phyloP scores from a whole-genome alignment of 129 eudicot genomes.

The Lactuca sativa region DNA sequence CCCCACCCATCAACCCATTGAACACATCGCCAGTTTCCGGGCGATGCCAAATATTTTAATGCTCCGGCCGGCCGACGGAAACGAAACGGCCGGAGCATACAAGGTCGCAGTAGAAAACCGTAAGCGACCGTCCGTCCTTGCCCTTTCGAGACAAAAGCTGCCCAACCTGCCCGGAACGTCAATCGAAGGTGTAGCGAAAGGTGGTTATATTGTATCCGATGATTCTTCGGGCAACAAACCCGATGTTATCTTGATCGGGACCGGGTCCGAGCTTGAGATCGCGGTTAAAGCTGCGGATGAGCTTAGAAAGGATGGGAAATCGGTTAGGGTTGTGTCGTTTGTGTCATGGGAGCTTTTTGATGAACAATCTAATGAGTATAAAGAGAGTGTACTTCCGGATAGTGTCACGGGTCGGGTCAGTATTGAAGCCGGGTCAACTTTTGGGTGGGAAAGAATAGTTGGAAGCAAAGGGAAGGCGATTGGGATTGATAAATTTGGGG shows the following conservation, averaged over 20 bases:
- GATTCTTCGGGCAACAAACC: conserved; percentile 86
- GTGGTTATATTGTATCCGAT: conserved; percentile 76
- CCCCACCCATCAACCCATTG: conserved; percentile 96
- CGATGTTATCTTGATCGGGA: conserved; percentile 77
- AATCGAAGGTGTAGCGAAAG: conserved; percentile 78
- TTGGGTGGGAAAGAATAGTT: conserved; percentile 78
- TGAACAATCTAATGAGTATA: conserved; percentile 72
- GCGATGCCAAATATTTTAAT: conserved; percentile 95
- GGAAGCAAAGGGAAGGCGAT: conserved; percentile 81
- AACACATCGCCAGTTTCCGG: conserved; percentile 92
- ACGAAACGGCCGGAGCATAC: conserved; percentile 92
- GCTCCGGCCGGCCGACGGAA: conserved; percentile 98
- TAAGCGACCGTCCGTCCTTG: conserved; percentile 82
- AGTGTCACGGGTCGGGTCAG: conserved; percentile 88
- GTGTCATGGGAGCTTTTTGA: conserved; percentile 92
- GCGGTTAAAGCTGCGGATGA: conserved; percentile 89
- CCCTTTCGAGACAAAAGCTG: conserved; percentile 89
- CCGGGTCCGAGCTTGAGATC: conserved; percentile 90
- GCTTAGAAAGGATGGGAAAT: conserved; percentile 91
- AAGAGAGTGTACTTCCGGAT: conserved; percentile 82
- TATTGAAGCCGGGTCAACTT: conserved; percentile 85
- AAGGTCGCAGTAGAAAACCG: conserved; percentile 76
- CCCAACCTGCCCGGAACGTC: conserved; percentile 90
- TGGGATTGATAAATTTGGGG: conserved; percentile 84
- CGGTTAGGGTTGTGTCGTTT: conserved; percentile 83